Conservation (phyloP, 208 protist genomes). For the Wallacemonas sp. region DNA sequence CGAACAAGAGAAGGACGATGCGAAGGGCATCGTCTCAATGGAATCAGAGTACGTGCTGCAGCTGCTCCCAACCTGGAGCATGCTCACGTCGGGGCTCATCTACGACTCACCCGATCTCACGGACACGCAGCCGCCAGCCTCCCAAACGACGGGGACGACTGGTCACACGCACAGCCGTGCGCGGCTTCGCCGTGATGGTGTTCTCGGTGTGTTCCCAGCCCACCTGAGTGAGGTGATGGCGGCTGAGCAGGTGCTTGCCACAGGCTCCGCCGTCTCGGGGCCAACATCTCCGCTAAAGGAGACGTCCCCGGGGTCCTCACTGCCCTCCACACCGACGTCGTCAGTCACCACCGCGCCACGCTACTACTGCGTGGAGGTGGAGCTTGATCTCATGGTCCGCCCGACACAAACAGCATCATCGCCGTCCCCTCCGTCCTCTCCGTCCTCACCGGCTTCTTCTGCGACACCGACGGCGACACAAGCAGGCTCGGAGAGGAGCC, state of each 20-base stretch:
- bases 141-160: background rate
- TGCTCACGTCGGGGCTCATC: slow-evolving; percentile 10
- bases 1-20: background rate
- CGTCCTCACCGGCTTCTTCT: background rate
- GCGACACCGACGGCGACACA: background rate
- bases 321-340: background rate
- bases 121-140: background rate
- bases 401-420: no score
- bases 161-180: background rate
- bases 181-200: background rate
- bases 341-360: background rate
- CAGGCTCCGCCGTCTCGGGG: background rate
- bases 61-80: slow-evolving; percentile 12
- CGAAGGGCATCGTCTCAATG: background rate
- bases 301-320: background rate
- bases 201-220: slow-evolving; percentile 1
- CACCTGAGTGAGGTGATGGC: slow-evolving; percentile 14
- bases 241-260: background rate
- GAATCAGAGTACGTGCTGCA: slow-evolving; percentile 8
- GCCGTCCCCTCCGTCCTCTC: no score
- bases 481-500: background rate
- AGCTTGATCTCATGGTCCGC: background rate
- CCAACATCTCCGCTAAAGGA: background rate
- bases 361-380: slow-evolving; percentile 13
- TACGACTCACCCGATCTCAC: background rate